Conservation (phyloP, 805 yeast genomes). For the Candida tibetensis region DNA sequence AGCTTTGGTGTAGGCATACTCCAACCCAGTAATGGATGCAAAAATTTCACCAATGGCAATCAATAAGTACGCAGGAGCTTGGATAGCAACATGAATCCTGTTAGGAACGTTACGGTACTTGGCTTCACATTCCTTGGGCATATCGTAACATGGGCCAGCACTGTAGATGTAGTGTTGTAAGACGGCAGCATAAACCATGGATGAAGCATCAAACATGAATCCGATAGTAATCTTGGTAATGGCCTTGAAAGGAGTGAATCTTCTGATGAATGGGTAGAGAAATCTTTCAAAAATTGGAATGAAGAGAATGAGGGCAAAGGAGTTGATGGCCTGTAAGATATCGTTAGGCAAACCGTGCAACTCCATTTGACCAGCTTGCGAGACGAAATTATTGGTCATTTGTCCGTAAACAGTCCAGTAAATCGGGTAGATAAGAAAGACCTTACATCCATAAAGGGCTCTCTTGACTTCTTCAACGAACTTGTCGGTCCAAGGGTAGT, state of each 20-base stretch:
- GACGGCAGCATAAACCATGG: conserved; percentile 75
- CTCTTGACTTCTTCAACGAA: conserved; percentile 72
- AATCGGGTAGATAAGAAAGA: conserved; percentile 64
- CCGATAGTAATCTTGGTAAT: conserved; percentile 70
- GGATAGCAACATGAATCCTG: conserved; percentile 63
- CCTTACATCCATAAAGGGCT: conserved; percentile 67
- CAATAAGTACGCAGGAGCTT: conserved; percentile 65
- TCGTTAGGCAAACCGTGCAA: conserved; percentile 78
- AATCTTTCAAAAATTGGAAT: conserved; percentile 66
- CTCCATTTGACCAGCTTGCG: conserved; percentile 72
- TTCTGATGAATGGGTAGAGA: conserved; percentile 45
- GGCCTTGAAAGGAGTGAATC: conserved; percentile 56
- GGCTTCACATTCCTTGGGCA: conserved; percentile 52
- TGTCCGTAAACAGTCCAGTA: conserved; percentile 72
- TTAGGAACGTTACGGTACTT: conserved; percentile 40
- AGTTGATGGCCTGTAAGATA: conserved; percentile 70
- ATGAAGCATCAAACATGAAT: conserved; percentile 57
- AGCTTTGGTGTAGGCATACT: conserved; percentile 83
- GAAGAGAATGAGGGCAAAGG: conserved; percentile 68
- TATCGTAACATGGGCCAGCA: conserved; percentile 69
- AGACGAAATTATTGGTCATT: conserved; percentile 67
- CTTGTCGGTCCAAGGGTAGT: conserved; percentile 58
- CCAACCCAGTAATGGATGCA: conserved; percentile 76
- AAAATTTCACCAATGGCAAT: conserved; percentile 74
- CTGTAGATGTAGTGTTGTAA: conserved; percentile 65